A percentile compares a stretch with the other conserved stretches of the same genome.
Conservation (phyloP, 306 rosid genomes). For the Rubus idaeus region DNA sequence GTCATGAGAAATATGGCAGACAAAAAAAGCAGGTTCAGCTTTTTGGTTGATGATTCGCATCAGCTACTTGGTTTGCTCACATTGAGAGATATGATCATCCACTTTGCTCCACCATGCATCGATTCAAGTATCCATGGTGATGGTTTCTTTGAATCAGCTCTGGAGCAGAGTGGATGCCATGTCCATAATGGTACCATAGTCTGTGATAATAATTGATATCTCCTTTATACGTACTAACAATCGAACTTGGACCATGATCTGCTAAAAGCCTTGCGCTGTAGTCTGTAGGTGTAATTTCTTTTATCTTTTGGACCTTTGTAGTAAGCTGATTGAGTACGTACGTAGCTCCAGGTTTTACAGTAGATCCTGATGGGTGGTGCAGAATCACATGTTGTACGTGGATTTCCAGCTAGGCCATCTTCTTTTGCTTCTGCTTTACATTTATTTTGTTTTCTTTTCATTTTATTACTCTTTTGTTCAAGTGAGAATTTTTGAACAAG, state of each 20-base stretch:
- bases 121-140: slow-evolving; percentile 57
- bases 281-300: neutral
- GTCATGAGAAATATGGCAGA: slow-evolving; percentile 43
- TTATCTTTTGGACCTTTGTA: too few species aligned
- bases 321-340: too few species aligned
- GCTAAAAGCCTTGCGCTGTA: neutral
- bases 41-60: slow-evolving; percentile 42
- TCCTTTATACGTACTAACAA: neutral
- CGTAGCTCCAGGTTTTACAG: neutral
- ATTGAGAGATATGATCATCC: slow-evolving; percentile 48
- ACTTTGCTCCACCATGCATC: slow-evolving; percentile 65
- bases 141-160: slow-evolving; percentile 64
- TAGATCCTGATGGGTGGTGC: neutral
- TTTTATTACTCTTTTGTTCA: too few species aligned
- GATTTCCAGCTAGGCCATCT: too few species aligned
- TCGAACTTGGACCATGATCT: neutral
- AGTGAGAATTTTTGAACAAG: too few species aligned
- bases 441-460: too few species aligned
- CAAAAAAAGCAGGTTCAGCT: slow-evolving; percentile 47
- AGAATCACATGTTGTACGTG: too few species aligned
- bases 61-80: slow-evolving; percentile 49
- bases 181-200: slow-evolving; percentile 43
- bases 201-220: slow-evolving; percentile 14
- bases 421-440: too few species aligned
- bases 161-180: slow-evolving; percentile 68